Conservation (phyloP, 2,329 filamentous ascomycete species). For the Bertia moriformis region DNA sequence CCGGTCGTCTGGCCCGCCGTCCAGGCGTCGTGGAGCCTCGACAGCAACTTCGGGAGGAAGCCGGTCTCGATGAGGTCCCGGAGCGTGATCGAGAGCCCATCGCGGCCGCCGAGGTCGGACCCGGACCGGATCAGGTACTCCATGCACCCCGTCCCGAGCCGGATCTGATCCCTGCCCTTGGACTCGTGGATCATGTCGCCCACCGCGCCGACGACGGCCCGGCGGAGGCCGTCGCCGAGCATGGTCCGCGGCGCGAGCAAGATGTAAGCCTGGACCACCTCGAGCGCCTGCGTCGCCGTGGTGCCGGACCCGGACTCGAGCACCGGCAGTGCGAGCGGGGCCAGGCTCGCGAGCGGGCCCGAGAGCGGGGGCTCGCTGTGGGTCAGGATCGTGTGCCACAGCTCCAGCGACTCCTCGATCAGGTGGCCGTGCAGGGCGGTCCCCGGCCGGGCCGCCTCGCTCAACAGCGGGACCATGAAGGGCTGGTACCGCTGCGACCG, state of each 20-base stretch:
- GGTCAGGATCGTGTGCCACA: slow-evolving; percentile 66
- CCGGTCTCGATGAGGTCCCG: slow-evolving; percentile 50
- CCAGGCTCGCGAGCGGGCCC: slow-evolving; percentile 45
- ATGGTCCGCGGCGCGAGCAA: slow-evolving; percentile 55
- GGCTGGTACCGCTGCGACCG: slow-evolving; percentile 66
- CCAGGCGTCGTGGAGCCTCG: slow-evolving; percentile 52
- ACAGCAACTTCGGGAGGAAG: slow-evolving; percentile 48
- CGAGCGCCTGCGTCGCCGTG: slow-evolving; percentile 44
- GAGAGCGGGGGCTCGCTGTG: slow-evolving; percentile 50
- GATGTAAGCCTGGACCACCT: slow-evolving; percentile 57
- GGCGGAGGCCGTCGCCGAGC: slow-evolving; percentile 38
- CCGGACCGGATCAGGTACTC: slow-evolving; percentile 53
- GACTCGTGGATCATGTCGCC: slow-evolving; percentile 29
- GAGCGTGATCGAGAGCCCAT: slow-evolving; percentile 47
- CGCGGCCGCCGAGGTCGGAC: slow-evolving; percentile 42
- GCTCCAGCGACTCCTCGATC: slow-evolving; percentile 78
- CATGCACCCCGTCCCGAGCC: slow-evolving; percentile 42
- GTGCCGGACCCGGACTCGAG: slow-evolving; percentile 54
- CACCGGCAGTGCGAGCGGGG: slow-evolving; percentile 48
- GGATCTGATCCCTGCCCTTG: slow-evolving; percentile 40
- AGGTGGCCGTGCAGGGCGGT: slow-evolving; percentile 69
- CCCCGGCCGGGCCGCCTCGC: slow-evolving; percentile 61
- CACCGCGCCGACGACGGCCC: slow-evolving; percentile 31
- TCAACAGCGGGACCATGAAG: slow-evolving; percentile 69
- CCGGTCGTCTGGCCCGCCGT: slow-evolving; percentile 70